phyloP scores from a whole-genome alignment of 768 basidiomycete species.

The Pleurotus salmoneostramineus region DNA sequence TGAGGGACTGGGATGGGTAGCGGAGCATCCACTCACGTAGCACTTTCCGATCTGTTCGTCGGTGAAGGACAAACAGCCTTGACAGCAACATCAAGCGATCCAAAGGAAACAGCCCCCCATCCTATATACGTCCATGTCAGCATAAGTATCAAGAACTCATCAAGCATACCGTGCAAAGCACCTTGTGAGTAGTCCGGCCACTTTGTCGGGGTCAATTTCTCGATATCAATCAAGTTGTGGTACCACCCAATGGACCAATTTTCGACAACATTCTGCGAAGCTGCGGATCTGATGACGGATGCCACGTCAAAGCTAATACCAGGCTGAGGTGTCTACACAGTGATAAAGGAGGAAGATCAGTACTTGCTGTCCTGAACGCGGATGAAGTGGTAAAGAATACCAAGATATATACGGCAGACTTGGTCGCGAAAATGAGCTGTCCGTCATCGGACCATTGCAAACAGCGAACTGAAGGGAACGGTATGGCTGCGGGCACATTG shows the following conservation, averaged over 20 bases:
- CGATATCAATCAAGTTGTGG: slow-evolving; percentile 66
- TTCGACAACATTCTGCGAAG: slow-evolving; percentile 23
- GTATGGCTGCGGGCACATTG: slow-evolving; percentile 54
- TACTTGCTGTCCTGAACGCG: no score
- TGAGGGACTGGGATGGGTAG: background rate
- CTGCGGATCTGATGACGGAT: slow-evolving; percentile 37
- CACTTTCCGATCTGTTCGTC: slow-evolving; percentile 52
- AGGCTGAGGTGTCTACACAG: slow-evolving; percentile 63
- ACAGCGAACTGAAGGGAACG: slow-evolving; percentile 52
- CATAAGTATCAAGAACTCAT: background rate
- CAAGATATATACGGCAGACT: slow-evolving; percentile 64
- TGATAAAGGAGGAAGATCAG: background rate
- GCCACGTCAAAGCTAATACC: slow-evolving; percentile 65
- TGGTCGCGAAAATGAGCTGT: slow-evolving; percentile 64
- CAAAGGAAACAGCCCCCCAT: slow-evolving; percentile 65
- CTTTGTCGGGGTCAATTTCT: slow-evolving; percentile 32
- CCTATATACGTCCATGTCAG: slow-evolving; percentile 30
- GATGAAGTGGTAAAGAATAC: slow-evolving; percentile 29
- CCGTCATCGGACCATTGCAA: slow-evolving; percentile 78
- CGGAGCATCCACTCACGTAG: slow-evolving; percentile 41
- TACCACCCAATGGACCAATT: slow-evolving; percentile 58
- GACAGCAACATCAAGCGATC: slow-evolving; percentile 68
- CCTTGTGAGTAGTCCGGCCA: slow-evolving; percentile 53
- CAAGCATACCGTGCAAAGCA: slow-evolving; percentile 13
- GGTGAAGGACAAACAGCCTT: slow-evolving; percentile 64